These are phyloP conservation scores for Neonectria magnoliae DNA, from an alignment of 2,329 filamentous ascomycete species.

Conservation along the genomic window DNA sequence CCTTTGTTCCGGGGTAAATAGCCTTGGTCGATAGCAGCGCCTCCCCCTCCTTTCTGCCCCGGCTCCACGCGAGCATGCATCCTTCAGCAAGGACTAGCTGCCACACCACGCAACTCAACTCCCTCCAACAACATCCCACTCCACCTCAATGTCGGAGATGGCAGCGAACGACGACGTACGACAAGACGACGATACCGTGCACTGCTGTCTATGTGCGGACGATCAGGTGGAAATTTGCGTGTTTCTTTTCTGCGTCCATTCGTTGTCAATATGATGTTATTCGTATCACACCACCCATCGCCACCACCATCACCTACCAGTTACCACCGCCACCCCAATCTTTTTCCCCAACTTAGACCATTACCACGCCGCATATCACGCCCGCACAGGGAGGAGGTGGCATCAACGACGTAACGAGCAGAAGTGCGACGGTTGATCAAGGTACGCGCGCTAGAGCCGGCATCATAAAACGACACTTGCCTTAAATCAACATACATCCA, in stretches of 20 bases:
- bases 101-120: constrained; percentile 18
- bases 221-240: constrained; percentile 17
- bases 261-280: constrained; percentile 13
- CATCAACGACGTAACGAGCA: constrained; percentile 24
- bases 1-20: constrained; percentile 13
- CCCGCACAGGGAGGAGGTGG: constrained; percentile 21
- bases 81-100: constrained; percentile 17
- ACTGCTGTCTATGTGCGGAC: constrained; percentile 6
- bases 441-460: constrained; percentile 12
- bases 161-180: constrained; percentile 5
- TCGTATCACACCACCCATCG: neutral
- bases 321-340: neutral
- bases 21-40: constrained; percentile 17
- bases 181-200: constrained; percentile 13
- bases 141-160: constrained; percentile 13
- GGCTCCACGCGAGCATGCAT: constrained; percentile 33
- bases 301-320: neutral
- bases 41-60: constrained; percentile 28
- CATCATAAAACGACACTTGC: constrained; percentile 19
- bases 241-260: constrained; percentile 6
- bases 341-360: constrained; percentile 4
- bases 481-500: constrained; percentile 9
- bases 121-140: constrained; percentile 21
- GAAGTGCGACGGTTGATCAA: constrained; percentile 16
- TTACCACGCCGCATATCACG: constrained; percentile 15